phyloP scores from a whole-genome alignment of 441 rosid genomes.

The Pelargonium cotyledonis region DNA sequence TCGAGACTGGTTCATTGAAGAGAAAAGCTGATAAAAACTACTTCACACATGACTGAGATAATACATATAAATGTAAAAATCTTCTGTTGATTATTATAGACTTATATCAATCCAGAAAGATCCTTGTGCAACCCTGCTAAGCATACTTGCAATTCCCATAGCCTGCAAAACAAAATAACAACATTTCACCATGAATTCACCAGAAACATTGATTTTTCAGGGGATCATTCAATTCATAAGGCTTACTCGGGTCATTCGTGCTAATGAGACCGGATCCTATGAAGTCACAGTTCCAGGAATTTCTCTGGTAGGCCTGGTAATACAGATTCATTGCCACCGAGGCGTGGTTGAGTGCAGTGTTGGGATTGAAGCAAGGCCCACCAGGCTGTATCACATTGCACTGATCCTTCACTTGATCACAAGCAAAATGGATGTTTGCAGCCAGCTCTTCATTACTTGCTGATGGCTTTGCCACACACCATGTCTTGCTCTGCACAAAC shows the following conservation, averaged over 20 bases:
- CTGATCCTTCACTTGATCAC: slow-evolving; percentile 16
- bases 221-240: not conserved
- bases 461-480: slow-evolving; percentile 45
- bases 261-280: slow-evolving; percentile 22
- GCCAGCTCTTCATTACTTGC: slow-evolving; percentile 26
- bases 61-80: no score
- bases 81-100: no score
- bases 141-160: slow-evolving; percentile 21
- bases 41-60: no score
- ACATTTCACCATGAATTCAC: no score
- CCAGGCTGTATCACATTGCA: slow-evolving; percentile 25
- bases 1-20: no score
- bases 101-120: no score
- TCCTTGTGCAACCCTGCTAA: not conserved
- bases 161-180: slow-evolving; percentile 8
- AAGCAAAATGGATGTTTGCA: slow-evolving; percentile 29
- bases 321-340: slow-evolving; percentile 37
- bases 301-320: slow-evolving; percentile 27
- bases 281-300: slow-evolving; percentile 29
- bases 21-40: no score
- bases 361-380: slow-evolving; percentile 30
- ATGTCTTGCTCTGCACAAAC: slow-evolving; percentile 16
- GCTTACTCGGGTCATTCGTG: slow-evolving; percentile 29
- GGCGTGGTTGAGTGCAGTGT: slow-evolving; percentile 30
- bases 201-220: no score